Conservation (phyloP, 2,329 filamentous ascomycete genomes). For the Bisporella sp. region DNA sequence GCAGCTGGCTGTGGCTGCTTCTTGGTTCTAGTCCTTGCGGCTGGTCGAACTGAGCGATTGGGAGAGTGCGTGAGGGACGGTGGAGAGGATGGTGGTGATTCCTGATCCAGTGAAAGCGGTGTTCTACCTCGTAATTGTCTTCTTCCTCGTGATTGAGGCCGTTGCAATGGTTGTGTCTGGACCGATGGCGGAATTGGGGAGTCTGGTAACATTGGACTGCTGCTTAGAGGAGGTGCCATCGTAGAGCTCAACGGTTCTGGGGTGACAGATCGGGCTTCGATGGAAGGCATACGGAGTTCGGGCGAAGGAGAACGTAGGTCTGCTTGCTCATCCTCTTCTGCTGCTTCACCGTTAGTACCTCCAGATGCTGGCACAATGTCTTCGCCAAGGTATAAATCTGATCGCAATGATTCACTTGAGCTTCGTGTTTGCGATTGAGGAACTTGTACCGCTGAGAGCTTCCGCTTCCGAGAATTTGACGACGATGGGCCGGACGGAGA, state of each 20-base stretch:
- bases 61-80: conserved; percentile 62
- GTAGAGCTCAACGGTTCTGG: conserved; percentile 26
- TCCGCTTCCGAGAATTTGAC: conserved; percentile 45
- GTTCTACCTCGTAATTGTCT: conserved; percentile 19
- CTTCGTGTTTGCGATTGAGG: conserved; percentile 10
- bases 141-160: conserved; percentile 13
- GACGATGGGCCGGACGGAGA: conserved; percentile 28
- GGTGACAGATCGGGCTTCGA: conserved; percentile 17
- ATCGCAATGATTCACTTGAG: conserved; percentile 16
- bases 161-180: neutral
- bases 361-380: conserved; percentile 21
- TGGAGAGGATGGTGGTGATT: conserved; percentile 44
- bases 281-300: conserved; percentile 12
- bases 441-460: conserved; percentile 29
- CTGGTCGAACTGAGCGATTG: conserved; percentile 31
- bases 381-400: conserved; percentile 3
- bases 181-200: conserved; percentile 3
- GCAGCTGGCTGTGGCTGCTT: conserved; percentile 16
- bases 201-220: conserved; percentile 21
- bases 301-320: conserved; percentile 3
- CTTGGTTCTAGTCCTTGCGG: conserved; percentile 11
- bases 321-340: conserved; percentile 10
- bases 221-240: conserved; percentile 28
- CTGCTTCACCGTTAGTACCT: conserved; percentile 10
- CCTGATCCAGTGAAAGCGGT: conserved; percentile 18